Evolutionary conservation across 495 filamentous ascomycete species (phyloP).

Genomic region (Neurospora sp.): DNA sequence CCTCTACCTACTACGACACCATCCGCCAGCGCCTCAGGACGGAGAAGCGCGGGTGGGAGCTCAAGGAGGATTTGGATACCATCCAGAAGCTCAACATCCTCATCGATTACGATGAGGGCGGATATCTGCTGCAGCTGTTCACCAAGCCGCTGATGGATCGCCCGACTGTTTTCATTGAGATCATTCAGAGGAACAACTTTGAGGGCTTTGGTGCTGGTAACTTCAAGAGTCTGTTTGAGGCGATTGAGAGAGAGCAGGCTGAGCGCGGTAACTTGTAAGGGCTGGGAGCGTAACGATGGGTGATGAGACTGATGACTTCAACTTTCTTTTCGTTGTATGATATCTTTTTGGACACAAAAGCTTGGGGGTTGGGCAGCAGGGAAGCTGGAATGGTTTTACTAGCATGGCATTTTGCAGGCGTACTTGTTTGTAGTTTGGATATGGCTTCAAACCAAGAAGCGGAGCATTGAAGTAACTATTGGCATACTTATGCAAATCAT

Average conservation of each 20-base stretch:
- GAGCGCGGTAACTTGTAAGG: conserved; percentile 63
- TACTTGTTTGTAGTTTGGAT: not conserved
- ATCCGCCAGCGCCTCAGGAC: conserved; percentile 57
- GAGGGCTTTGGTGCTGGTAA: conserved; percentile 89
- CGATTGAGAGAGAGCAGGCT: conserved; percentile 82
- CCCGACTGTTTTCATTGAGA: conserved; percentile 89
- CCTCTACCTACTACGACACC: conserved; percentile 69
- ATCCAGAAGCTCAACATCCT: conserved; percentile 68
- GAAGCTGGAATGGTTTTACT: not conserved
- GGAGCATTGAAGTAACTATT: not conserved
- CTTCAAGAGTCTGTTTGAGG: conserved; percentile 87
- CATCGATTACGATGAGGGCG: conserved; percentile 85
- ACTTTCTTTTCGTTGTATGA: not conserved
- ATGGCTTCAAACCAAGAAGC: not conserved
- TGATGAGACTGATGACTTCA: not conserved
- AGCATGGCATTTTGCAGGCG: not conserved
- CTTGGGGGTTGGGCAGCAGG: not conserved
- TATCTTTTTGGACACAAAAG: not conserved
- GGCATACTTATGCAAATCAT: not conserved
- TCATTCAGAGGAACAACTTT: conserved; percentile 83
- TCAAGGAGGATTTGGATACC: conserved; percentile 67
- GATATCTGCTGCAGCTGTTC: conserved; percentile 78
- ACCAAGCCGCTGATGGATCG: conserved; percentile 89
- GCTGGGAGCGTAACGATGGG: not conserved
- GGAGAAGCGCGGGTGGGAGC: conserved; percentile 38